These are phyloP conservation scores for Alnus rubra DNA, from an alignment of 306 rosid genomes.

Conservation along the genomic window DNA sequence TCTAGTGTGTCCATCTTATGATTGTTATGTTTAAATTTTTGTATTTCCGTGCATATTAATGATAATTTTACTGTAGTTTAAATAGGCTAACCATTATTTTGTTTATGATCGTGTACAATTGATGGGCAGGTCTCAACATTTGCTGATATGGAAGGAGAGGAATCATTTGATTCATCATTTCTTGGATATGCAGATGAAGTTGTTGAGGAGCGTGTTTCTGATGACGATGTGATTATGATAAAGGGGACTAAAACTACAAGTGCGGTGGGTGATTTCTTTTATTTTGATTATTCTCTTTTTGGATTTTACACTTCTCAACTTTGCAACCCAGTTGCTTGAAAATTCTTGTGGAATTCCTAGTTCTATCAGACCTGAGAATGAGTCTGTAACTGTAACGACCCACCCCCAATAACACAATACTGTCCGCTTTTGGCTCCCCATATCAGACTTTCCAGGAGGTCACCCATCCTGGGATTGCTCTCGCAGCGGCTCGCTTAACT, in stretches of 20 bases:
- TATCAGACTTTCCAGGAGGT: too few species aligned
- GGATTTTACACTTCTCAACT: background rate
- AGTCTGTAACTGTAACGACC: too few species aligned
- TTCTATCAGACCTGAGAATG: background rate
- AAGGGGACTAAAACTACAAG: slow-evolving; percentile 86
- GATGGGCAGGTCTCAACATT: slow-evolving; percentile 82
- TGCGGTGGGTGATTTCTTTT: slow-evolving; percentile 63
- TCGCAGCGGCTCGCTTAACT: too few species aligned
- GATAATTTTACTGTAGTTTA: background rate
- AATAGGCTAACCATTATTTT: background rate
- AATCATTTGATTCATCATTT: slow-evolving; percentile 89
- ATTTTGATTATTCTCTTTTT: background rate
- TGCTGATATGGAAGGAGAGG: slow-evolving; percentile 99
- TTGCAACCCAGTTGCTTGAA: background rate
- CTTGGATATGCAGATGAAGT: slow-evolving; percentile 97
- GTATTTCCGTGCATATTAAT: background rate
- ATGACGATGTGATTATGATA: slow-evolving; percentile 84
- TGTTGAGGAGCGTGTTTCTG: slow-evolving; percentile 92
- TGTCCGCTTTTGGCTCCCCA: too few species aligned
- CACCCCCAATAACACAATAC: too few species aligned
- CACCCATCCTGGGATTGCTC: too few species aligned
- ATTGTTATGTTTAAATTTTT: background rate
- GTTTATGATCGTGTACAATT: slow-evolving; percentile 15
- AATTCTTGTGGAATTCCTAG: background rate
- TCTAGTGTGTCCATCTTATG: background rate